These are phyloP conservation scores for Aphanomyces astaci DNA, from an alignment of 352 stramenopile genomes.

Conservation along the genomic window DNA sequence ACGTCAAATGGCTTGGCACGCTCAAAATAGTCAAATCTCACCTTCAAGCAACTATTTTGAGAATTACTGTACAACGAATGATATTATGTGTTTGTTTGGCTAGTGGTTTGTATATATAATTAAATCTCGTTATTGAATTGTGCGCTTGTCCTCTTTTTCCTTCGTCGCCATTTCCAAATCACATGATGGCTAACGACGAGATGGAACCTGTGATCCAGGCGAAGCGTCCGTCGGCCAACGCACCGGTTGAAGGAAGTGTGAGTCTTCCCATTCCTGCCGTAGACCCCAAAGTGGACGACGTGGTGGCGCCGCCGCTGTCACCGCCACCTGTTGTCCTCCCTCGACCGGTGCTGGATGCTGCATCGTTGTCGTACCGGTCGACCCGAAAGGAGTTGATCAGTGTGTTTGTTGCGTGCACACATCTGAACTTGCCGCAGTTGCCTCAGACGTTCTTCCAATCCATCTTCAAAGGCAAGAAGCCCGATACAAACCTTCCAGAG, in stretches of 20 bases:
- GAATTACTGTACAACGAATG: not conserved
- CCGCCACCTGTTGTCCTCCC: not conserved
- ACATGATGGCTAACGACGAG: not conserved
- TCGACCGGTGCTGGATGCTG: not conserved
- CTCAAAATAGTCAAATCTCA: not conserved
- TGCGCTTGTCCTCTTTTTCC: not conserved
- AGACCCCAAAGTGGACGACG: not conserved
- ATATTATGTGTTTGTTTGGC: not conserved
- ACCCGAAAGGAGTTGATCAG: slow-evolving; percentile 15
- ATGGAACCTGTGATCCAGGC: slow-evolving; percentile 1
- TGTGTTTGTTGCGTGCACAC: slow-evolving; percentile 10
- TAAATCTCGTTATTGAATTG: not conserved
- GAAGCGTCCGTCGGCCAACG: not conserved
- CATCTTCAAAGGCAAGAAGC: slow-evolving; percentile 20
- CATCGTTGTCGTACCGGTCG: not conserved
- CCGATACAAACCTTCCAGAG: slow-evolving; percentile 6
- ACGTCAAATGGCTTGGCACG: too few relatives aligned
- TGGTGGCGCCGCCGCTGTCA: too few relatives aligned
- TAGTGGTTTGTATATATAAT: not conserved
- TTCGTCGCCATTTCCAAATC: not conserved
- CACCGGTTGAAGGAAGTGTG: not conserved
- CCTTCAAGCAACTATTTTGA: not conserved
- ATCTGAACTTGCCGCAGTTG: slow-evolving; percentile 15
- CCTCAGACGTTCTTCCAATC: slow-evolving; percentile 24
- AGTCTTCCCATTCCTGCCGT: not conserved